Conservation (phyloP, 345 rosid species). For the Gossypium sturtianum region DNA sequence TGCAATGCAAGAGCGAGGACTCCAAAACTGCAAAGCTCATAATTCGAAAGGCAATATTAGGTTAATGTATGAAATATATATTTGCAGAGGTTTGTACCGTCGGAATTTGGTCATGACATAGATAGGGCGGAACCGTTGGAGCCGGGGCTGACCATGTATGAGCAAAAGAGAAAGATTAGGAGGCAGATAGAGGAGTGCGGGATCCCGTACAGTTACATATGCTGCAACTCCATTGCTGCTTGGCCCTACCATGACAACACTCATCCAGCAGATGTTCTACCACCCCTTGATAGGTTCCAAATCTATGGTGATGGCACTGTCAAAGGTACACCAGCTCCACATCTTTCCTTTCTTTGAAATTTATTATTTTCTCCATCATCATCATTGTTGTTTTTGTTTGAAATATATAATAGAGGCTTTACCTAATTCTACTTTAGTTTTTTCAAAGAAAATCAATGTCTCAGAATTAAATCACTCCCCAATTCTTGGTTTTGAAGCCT, state of each 20-base stretch:
- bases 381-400: too few species aligned
- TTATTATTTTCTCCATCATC: too few species aligned
- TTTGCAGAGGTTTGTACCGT: conserved; percentile 31
- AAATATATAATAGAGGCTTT: too few species aligned
- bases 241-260: conserved; percentile 41
- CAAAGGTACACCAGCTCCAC: conserved; percentile 18
- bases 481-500: background rate
- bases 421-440: background rate
- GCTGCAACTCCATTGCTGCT: conserved; percentile 38
- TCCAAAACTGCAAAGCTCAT: background rate
- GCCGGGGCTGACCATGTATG: conserved; percentile 34
- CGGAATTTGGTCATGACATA: conserved; percentile 36
- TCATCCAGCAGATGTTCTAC: conserved; percentile 31
- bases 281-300: conserved; percentile 31
- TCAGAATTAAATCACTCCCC: background rate
- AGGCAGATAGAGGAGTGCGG: conserved; percentile 25
- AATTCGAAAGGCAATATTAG: background rate
- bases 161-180: conserved; percentile 24
- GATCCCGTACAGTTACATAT: conserved; percentile 34
- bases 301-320: conserved; percentile 34
- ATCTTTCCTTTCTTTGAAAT: background rate
- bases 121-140: conserved; percentile 36
- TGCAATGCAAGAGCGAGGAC: too few species aligned
- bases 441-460: background rate
- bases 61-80: background rate